Base-by-base conservation (phyloP, 768 basidiomycete genomes). In the Mycena pura region DNA sequence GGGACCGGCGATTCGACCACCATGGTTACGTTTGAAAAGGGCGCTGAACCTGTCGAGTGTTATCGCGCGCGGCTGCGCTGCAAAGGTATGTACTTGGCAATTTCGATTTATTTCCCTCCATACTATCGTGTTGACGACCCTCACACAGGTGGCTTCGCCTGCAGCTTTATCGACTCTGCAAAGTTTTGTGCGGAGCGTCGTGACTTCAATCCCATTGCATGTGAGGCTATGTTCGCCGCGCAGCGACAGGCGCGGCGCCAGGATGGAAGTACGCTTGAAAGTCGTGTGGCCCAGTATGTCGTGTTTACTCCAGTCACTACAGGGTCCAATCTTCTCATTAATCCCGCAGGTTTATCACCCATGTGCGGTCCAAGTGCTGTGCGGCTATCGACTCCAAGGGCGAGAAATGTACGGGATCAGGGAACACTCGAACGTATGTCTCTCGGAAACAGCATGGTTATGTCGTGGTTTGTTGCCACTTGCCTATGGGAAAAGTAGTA, bases 141-240 rank as follows among this genome's bases (percentile, higher is more conserved):
- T 21, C 3, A 6, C 5, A 1, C 17, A 54, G 52, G 43, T 4
- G 15, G 15, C 11, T 45, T 5, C 34, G n/a, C 9, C 6, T 45
- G 53, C 53, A 32, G 34, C 1, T 9, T 5, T 21, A 41, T 54
- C 14, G 52, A 44, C 44, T 10, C 7, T 1, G 6, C 1, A 14
- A 41, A 45, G 3, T 22, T 60, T 8, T 38, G 52, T 43, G 50
- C 53, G 9, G 31, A 4, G 3, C 40, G 41, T 11, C 21, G 34
- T 3, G 40, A 60, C 38, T 22, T 52, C 2, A 25, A 61, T 28
- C 29, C 52, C 2, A 43, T 43, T 6, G 36, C 52, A n/a, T 43
- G 44, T 1, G 60, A 61, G 17, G 44, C 40, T 5, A 28, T 61
- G 4, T 60, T 54, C 24, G 51, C 49, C 54, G 51, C 59, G 9